Evolutionary conservation across 108 stramenopile genomes (phyloP).

Genomic region (Aurantiochytrium sp.): DNA sequence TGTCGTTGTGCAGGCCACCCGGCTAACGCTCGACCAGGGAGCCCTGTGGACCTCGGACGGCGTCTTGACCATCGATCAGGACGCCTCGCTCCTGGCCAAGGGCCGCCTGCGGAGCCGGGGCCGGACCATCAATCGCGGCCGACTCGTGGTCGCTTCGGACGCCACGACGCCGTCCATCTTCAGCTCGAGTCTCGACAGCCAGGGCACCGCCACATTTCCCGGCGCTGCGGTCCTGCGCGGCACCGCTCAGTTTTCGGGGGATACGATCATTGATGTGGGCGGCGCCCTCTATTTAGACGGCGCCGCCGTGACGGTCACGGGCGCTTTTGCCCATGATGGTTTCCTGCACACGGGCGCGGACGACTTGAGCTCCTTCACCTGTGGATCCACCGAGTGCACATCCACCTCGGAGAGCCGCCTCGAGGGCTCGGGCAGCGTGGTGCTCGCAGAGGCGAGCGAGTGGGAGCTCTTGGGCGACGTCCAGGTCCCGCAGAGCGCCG

Average conservation of each 20-base stretch:
- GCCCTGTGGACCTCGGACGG: slow-evolving; percentile 14
- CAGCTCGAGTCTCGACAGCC: background rate
- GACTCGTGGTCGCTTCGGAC: background rate
- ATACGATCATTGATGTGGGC: background rate
- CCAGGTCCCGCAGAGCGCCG: background rate
- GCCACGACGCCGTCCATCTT: background rate
- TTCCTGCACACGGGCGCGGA: background rate
- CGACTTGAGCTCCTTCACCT: background rate
- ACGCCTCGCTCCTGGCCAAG: background rate
- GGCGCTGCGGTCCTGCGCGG: background rate
- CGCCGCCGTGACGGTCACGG: background rate
- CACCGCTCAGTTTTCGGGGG: background rate
- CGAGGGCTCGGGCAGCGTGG: background rate
- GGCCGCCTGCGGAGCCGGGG: background rate
- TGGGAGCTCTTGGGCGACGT: background rate
- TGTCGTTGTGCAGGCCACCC: background rate
- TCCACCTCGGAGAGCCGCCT: background rate
- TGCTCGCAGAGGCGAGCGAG: background rate
- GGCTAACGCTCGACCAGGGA: background rate
- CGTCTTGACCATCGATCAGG: background rate
- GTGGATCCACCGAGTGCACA: background rate
- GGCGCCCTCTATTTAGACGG: background rate
- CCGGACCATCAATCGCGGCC: background rate
- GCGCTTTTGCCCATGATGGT: background rate
- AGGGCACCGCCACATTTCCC: background rate